Percentiles rank a stretch among this genome's conserved stretches.
Conservation (phyloP, 805 yeast species). For the Metschnikowia lochheadii region DNA sequence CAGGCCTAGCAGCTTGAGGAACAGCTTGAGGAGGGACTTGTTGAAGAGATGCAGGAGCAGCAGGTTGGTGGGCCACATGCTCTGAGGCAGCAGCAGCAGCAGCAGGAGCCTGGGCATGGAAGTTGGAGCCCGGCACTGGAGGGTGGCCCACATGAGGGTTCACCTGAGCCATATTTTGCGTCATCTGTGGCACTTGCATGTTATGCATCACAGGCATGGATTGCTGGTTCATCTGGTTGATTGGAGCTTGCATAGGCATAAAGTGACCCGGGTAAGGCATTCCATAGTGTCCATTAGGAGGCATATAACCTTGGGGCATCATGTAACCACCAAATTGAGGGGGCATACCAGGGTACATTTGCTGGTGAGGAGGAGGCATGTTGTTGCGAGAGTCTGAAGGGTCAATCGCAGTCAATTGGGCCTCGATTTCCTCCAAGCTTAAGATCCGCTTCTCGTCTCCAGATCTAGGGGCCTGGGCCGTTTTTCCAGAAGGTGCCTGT, state of each 20-base stretch:
- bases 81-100: background rate
- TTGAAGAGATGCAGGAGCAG: background rate
- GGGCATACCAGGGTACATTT: constrained; percentile 33
- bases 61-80: constrained; percentile 6
- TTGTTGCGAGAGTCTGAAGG: constrained; percentile 23
- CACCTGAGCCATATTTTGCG: constrained; percentile 7
- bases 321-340: constrained; percentile 36
- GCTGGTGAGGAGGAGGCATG: constrained; percentile 17
- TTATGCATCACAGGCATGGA: constrained; percentile 22
- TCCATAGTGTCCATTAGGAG: constrained; percentile 35
- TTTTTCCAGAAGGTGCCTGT: constrained; percentile 19
- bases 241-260: constrained; percentile 16
- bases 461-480: constrained; percentile 27
- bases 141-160: constrained; percentile 12
- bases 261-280: constrained; percentile 24
- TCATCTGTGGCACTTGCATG: constrained; percentile 16
- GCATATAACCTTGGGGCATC: constrained; percentile 38
- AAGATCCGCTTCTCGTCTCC: constrained; percentile 44
- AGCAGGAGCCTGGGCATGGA: background rate
- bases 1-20: constrained; percentile 7
- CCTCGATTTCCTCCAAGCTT: constrained; percentile 82
- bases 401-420: constrained; percentile 56
- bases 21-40: constrained; percentile 5
- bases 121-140: constrained; percentile 14
- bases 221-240: constrained; percentile 17